phyloP scores from a whole-genome alignment of 1,284 basidiomycete species.

The Malassezia obtusa region DNA sequence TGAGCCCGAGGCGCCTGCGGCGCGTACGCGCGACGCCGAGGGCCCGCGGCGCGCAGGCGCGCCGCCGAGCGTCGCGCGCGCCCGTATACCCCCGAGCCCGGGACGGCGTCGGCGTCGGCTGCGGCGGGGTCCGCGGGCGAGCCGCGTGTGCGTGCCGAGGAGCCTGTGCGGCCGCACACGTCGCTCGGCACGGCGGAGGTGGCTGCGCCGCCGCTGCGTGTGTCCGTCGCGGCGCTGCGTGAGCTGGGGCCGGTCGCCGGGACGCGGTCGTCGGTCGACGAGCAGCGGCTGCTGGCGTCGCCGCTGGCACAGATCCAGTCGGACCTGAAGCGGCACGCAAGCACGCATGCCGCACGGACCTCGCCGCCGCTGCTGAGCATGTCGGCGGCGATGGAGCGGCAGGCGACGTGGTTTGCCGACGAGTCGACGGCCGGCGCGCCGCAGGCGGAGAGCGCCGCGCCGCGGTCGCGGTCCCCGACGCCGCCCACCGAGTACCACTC shows the following conservation, averaged over 20 bases:
- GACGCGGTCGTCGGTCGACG: background rate
- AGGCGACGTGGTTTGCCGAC: conserved; percentile 9
- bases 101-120: too few relatives aligned
- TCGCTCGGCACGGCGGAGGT: background rate
- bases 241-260: background rate
- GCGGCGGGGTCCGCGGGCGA: too few relatives aligned
- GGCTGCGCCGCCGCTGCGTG: background rate
- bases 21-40: too few relatives aligned
- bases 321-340: background rate
- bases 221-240: background rate
- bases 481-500: background rate
- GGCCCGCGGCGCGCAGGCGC: too few relatives aligned
- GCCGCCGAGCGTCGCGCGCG: too few relatives aligned
- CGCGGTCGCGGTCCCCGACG: background rate
- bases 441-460: background rate
- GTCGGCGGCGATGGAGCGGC: conserved; percentile 3
- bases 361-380: background rate
- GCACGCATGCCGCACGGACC: background rate
- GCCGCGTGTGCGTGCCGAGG: too few relatives aligned
- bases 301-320: background rate
- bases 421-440: background rate
- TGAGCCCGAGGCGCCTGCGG: too few relatives aligned
- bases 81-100: too few relatives aligned
- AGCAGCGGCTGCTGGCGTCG: background rate
- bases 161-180: too few relatives aligned